These are phyloP conservation scores for Catharanthus roseus DNA, from an alignment of 257 asterid genomes.

Conservation along the genomic window DNA sequence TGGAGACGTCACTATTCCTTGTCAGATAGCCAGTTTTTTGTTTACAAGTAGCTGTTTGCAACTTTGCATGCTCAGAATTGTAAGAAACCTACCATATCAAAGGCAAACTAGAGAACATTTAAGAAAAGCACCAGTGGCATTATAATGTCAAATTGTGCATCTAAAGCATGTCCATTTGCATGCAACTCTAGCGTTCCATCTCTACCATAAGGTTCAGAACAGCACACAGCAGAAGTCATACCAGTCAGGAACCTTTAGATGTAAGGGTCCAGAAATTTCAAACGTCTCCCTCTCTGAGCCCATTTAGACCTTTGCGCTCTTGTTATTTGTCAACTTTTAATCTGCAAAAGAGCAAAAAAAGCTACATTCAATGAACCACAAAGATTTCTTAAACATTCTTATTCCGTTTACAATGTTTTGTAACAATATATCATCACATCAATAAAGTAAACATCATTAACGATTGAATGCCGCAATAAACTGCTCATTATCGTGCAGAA, in stretches of 20 bases:
- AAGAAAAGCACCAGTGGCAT: neutral
- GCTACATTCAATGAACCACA: no score
- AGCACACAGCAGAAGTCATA: constrained; percentile 20
- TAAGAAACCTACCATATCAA: neutral
- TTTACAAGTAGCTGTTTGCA: neutral
- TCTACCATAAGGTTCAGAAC: neutral
- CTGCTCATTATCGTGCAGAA: neutral
- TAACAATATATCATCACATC: neutral
- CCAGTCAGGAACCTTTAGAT: constrained; percentile 74
- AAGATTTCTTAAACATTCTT: neutral
- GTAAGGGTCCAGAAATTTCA: constrained; percentile 61
- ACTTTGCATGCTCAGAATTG: neutral
- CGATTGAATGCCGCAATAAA: neutral
- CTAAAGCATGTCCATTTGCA: neutral
- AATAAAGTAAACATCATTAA: neutral
- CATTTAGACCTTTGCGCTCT: constrained; percentile 14
- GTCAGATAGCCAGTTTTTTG: neutral
- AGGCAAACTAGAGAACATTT: neutral
- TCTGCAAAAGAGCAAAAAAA: constrained; percentile 4
- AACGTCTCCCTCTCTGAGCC: constrained; percentile 68
- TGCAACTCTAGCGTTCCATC: neutral
- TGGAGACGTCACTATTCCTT: neutral
- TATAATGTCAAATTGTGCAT: neutral
- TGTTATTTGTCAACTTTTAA: neutral
- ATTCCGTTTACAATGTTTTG: neutral